These are phyloP conservation scores for Dendrocalamus sinicus DNA, from an alignment of 176 grass and related monocot species.

Conservation along the genomic window DNA sequence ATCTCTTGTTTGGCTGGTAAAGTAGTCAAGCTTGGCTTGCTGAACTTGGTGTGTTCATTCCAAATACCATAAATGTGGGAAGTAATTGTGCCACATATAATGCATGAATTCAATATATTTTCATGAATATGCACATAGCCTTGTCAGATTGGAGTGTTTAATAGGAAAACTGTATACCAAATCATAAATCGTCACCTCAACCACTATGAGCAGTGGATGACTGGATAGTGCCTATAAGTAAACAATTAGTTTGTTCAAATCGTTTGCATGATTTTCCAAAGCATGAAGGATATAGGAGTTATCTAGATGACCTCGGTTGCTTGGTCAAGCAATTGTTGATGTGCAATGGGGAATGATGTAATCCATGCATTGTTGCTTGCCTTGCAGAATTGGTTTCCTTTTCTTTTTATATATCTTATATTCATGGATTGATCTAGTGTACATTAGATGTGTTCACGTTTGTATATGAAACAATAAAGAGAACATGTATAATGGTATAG, in stretches of 20 bases:
- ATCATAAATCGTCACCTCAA: not conserved
- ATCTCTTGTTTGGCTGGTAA: not conserved
- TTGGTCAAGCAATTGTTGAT: not conserved
- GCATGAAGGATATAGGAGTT: not conserved
- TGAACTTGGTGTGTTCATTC: slow-evolving; percentile 18
- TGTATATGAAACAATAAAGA: slow-evolving; percentile 9
- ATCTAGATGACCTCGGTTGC: slow-evolving; percentile 25
- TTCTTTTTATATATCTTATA: slow-evolving; percentile 2
- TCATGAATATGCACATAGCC: not conserved
- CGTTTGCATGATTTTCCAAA: not conserved
- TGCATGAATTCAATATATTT: slow-evolving; percentile 11
- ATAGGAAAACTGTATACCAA: slow-evolving; percentile 10
- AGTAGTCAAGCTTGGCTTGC: slow-evolving; percentile 4
- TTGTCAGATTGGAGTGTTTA: not conserved
- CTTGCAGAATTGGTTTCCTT: slow-evolving; percentile 17
- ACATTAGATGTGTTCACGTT: not conserved
- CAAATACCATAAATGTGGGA: not conserved
- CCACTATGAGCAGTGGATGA: not conserved
- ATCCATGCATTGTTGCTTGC: slow-evolving; percentile 11
- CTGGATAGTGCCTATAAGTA: slow-evolving; percentile 17
- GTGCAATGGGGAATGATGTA: not conserved
- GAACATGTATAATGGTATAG: not conserved
- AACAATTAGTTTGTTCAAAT: slow-evolving; percentile 3
- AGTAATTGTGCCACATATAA: not conserved
- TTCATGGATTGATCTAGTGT: slow-evolving; percentile 27